A percentile compares a stretch with the other conserved stretches of the same genome.
Evolutionary conservation across 352 stramenopile genomes (phyloP).

Genomic region (Globisporangium okanoganense): DNA sequence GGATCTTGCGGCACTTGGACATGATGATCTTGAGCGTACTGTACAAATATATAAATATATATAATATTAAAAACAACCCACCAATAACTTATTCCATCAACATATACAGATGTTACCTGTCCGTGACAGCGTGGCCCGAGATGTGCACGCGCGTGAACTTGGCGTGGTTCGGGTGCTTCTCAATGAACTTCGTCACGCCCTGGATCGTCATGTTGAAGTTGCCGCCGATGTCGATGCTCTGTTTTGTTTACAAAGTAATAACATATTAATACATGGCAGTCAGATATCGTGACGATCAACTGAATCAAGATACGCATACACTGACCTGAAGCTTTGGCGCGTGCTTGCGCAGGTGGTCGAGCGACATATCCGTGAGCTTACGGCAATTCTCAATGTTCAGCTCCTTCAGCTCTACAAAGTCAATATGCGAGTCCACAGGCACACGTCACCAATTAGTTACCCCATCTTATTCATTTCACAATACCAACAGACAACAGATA

Average conservation of each 20-base stretch:
- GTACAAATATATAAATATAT: too few relatives aligned
- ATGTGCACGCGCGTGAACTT: conserved; percentile 86
- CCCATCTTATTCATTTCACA: not conserved
- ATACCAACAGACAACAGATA: not conserved
- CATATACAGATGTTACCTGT: conserved; percentile 44
- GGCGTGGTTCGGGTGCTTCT: conserved; percentile 88
- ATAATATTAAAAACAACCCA: too few relatives aligned
- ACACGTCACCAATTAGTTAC: not conserved
- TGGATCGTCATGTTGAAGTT: conserved; percentile 90
- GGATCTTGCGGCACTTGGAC: conserved; percentile 86
- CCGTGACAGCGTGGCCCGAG: conserved; percentile 75
- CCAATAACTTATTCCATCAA: not conserved
- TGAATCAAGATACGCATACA: not conserved
- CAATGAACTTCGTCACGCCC: conserved; percentile 85
- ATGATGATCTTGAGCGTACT: conserved; percentile 87
- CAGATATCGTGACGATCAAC: not conserved
- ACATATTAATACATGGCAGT: not conserved
- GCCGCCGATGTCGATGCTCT: conserved; percentile 84
- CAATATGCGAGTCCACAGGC: not conserved
- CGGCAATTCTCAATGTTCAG: conserved; percentile 89
- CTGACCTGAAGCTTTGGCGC: conserved; percentile 76
- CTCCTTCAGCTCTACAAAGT: conserved; percentile 72
- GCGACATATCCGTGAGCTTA: conserved; percentile 77
- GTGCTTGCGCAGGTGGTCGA: conserved; percentile 75
- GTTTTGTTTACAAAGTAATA: not conserved